Conservation (phyloP, 2,329 filamentous ascomycete species). For the Penicillium sp. region DNA sequence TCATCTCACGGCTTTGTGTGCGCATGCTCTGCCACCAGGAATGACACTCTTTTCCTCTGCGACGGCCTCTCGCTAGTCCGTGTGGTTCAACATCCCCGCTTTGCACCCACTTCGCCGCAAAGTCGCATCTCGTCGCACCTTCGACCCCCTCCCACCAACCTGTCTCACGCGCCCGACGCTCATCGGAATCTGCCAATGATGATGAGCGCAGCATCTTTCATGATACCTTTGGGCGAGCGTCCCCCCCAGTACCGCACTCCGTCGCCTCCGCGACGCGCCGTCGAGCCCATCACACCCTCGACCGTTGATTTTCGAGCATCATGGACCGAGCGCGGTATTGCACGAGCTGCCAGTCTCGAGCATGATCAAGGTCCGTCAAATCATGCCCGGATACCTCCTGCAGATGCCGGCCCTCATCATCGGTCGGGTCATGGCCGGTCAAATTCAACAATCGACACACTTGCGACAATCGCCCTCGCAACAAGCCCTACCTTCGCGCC, state of each 20-base stretch:
- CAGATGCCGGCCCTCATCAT: constrained; percentile 32
- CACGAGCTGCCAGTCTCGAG: constrained; percentile 32
- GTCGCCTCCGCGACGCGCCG: constrained; percentile 51
- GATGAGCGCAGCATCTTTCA: constrained; percentile 47
- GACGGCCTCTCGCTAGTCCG: constrained; percentile 46
- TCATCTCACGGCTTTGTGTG: constrained; percentile 30
- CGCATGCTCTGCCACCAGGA: constrained; percentile 40
- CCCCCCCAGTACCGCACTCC: constrained; percentile 52
- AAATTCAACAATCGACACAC: constrained; percentile 53
- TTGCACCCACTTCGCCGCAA: constrained; percentile 43
- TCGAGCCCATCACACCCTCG: constrained; percentile 51
- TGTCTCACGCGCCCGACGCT: constrained; percentile 12
- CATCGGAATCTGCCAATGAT: constrained; percentile 32
- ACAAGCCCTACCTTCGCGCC: constrained; percentile 51
- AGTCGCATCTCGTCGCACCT: constrained; percentile 34
- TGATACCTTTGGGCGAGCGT: constrained; percentile 39
- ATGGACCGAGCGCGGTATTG: constrained; percentile 35
- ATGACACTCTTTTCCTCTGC: constrained; percentile 45
- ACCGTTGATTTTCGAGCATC: constrained; percentile 36
- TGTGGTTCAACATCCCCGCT: constrained; percentile 48
- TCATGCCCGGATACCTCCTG: constrained; percentile 25
- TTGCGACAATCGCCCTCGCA: constrained; percentile 56
- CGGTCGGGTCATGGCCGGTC: constrained; percentile 48
- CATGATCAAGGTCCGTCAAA: constrained; percentile 27
- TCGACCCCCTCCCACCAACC: constrained; percentile 22